Evolutionary conservation across 257 asterid genomes (phyloP).

Genomic region (Fraxinus quadrangulata): DNA sequence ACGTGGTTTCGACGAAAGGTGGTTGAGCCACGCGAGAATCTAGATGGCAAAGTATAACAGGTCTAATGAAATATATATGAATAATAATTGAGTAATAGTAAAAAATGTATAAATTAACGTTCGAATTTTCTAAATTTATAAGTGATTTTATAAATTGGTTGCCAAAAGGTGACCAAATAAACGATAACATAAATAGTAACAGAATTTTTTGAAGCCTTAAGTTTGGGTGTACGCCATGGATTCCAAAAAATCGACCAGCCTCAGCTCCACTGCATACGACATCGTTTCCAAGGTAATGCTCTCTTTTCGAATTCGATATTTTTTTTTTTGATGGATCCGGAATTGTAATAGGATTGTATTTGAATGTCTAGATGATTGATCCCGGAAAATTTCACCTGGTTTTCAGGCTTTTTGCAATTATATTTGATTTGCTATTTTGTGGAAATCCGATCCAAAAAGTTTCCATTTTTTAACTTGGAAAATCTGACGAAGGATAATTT

Average conservation of each 20-base stretch:
- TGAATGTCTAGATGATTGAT: conserved; percentile 15
- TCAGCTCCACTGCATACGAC: conserved; percentile 29
- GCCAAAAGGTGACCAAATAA: too few species aligned
- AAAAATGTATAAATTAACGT: too few species aligned
- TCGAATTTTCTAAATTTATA: too few species aligned
- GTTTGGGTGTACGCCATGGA: conserved; percentile 36
- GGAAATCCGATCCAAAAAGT: background rate
- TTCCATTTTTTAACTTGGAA: background rate
- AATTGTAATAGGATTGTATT: conserved; percentile 6
- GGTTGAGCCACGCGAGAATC: too few species aligned
- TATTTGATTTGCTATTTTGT: background rate
- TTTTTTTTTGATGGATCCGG: conserved; percentile 1
- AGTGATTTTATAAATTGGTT: too few species aligned
- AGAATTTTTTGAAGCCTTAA: background rate
- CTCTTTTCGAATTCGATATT: background rate
- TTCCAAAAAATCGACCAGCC: conserved; percentile 37
- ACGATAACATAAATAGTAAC: too few species aligned
- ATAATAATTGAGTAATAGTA: too few species aligned
- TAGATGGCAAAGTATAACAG: too few species aligned
- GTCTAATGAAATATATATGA: too few species aligned
- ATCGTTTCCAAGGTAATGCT: conserved; percentile 6
- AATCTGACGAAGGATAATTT: background rate
- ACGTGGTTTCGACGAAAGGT: too few species aligned
- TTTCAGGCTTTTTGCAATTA: background rate
- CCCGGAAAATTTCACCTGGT: conserved; percentile 9